phyloP scores from a whole-genome alignment of 495 filamentous ascomycete species.

The Penicillium tannophilum region DNA sequence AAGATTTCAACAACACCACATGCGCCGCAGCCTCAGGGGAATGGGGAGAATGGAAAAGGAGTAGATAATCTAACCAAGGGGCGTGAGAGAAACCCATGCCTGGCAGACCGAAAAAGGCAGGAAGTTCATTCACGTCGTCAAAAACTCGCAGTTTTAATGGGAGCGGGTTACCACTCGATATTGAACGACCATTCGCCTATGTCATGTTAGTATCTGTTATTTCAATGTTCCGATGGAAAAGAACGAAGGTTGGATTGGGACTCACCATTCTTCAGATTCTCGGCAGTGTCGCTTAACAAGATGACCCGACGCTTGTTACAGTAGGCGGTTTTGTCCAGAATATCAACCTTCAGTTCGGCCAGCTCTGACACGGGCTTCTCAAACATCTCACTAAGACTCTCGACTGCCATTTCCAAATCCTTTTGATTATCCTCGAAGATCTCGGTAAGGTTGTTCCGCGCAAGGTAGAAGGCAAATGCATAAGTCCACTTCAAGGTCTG shows the following conservation, averaged over 20 bases:
- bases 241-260: conserved; percentile 8
- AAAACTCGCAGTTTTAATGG: conserved; percentile 10
- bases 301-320: conserved; percentile 92
- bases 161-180: conserved; percentile 38
- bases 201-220: conserved; percentile 7
- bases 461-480: conserved; percentile 95
- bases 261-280: conserved; percentile 85
- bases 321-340: conserved; percentile 96
- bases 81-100: not conserved
- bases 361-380: conserved; percentile 90
- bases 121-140: conserved; percentile 41
- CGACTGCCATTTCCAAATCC: conserved; percentile 94
- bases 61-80: not conserved
- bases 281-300: conserved; percentile 85
- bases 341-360: conserved; percentile 85
- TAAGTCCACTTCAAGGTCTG: conserved; percentile 99
- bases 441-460: conserved; percentile 90
- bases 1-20: conserved; percentile 23
- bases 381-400: conserved; percentile 95
- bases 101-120: conserved; percentile 3
- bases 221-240: not conserved
- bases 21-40: conserved; percentile 17
- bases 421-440: conserved; percentile 99
- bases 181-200: conserved; percentile 52
- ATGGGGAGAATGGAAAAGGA: conserved; percentile 5